Evolutionary conservation across 1,284 basidiomycete genomes (phyloP).

Genomic region (Cutaneotrichosporon dermatis): DNA sequence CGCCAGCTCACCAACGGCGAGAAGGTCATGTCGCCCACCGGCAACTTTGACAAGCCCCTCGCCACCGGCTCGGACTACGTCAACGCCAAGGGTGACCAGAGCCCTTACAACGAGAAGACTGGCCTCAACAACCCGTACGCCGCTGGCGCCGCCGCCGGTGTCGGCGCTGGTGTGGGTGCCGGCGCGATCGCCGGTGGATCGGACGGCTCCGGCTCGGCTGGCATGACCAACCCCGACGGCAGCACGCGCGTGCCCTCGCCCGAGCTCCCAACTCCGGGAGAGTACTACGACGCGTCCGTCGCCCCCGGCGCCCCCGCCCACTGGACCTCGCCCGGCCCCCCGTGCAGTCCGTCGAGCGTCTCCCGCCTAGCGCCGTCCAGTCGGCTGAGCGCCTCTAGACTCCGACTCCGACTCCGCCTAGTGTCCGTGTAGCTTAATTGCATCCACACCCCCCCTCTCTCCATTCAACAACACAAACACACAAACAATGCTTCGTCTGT

Average conservation of each 20-base stretch:
- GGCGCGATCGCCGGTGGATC: background rate
- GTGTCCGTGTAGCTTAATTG: too few species aligned
- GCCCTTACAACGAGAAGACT: background rate
- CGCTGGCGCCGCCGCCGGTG: too few species aligned
- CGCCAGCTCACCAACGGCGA: conserved; percentile 5
- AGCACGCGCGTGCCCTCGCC: conserved; percentile 2
- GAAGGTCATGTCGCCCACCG: background rate
- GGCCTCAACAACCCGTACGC: too few species aligned
- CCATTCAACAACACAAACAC: too few species aligned
- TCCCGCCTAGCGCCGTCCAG: too few species aligned
- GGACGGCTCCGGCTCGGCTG: background rate
- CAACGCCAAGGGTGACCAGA: background rate
- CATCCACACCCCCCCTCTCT: too few species aligned
- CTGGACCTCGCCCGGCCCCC: background rate
- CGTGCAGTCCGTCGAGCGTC: background rate
- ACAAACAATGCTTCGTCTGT: too few species aligned
- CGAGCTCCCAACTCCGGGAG: background rate
- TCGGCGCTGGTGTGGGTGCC: too few species aligned
- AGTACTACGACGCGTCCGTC: conserved; percentile 1
- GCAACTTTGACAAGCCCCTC: background rate
- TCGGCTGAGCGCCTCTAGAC: too few species aligned
- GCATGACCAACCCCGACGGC: too few species aligned
- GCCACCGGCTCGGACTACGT: background rate
- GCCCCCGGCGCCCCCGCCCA: background rate
- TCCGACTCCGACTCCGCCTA: too few species aligned